phyloP scores from a whole-genome alignment of 352 stramenopile species.

The Phytophthora pseudosyringae region DNA sequence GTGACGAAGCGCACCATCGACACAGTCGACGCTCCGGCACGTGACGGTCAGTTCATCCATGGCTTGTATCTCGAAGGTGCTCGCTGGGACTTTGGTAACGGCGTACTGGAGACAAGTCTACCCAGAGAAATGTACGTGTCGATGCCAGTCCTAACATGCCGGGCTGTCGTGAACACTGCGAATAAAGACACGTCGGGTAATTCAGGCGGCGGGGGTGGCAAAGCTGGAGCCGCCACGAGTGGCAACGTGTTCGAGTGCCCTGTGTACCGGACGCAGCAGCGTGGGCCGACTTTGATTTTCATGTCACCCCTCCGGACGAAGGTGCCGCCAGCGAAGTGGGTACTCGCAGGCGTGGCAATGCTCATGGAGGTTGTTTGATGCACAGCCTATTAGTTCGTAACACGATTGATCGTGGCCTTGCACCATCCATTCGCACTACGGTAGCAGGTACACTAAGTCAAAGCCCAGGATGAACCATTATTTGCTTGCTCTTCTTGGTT shows the following conservation, averaged over 20 bases:
- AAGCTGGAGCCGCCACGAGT: conserved; percentile 12
- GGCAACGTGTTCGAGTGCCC: conserved; percentile 83
- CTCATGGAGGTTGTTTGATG: conserved; percentile 88
- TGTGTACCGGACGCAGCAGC: conserved; percentile 92
- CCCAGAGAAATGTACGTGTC: conserved; percentile 92
- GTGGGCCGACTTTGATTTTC: conserved; percentile 91
- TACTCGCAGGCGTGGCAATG: conserved; percentile 89
- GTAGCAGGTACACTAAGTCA: neutral
- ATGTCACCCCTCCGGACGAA: conserved; percentile 89
- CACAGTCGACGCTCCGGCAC: conserved; percentile 76
- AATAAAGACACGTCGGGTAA: conserved; percentile 44
- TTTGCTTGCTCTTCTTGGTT: too few species aligned
- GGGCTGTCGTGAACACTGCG: conserved; percentile 59
- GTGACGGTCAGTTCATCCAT: conserved; percentile 92
- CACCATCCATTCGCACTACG: too few species aligned
- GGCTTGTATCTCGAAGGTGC: conserved; percentile 92
- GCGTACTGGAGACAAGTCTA: conserved; percentile 78
- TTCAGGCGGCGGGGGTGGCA: conserved; percentile 16
- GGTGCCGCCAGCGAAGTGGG: conserved; percentile 87
- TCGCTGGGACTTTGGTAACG: conserved; percentile 83
- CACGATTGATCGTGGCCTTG: neutral
- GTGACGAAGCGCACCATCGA: conserved; percentile 91
- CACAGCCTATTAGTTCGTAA: neutral
- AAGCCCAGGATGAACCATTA: too few species aligned
- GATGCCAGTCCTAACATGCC: conserved; percentile 93